Evolutionary conservation across 2,329 filamentous ascomycete genomes (phyloP).

Genomic region (Cadophora sp.): DNA sequence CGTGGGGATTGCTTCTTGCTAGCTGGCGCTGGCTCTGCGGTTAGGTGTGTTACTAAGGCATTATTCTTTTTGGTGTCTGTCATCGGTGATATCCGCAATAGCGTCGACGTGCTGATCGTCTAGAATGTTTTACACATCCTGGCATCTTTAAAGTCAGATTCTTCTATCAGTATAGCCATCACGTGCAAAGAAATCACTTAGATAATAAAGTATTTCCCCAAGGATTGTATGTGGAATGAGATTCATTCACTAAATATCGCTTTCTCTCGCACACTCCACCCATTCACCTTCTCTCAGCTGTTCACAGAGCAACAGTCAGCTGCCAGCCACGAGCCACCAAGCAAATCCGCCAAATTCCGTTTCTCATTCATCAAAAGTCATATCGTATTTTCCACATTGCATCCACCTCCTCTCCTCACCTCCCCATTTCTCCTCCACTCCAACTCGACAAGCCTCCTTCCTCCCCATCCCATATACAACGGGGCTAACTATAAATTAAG

Average conservation of each 20-base stretch:
- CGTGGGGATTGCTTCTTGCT: not conserved
- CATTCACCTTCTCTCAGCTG: not conserved
- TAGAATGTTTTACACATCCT: not conserved
- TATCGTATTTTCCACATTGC: not conserved
- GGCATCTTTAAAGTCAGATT: not conserved
- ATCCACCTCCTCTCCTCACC: not conserved
- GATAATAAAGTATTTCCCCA: not conserved
- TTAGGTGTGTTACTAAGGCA: not conserved
- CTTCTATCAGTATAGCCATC: not conserved
- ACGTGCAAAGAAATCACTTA: not conserved
- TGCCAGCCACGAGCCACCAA: not conserved
- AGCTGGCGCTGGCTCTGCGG: not conserved
- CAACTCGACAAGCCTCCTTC: not conserved
- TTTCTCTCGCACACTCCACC: not conserved
- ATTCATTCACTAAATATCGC: not conserved
- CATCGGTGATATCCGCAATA: not conserved
- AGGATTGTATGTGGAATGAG: not conserved
- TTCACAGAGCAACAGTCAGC: not conserved
- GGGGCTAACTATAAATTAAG: slow-evolving; percentile 1
- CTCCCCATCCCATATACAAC: not conserved
- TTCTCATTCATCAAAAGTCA: not conserved
- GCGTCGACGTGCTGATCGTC: not conserved
- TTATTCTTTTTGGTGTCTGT: not conserved
- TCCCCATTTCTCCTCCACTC: not conserved
- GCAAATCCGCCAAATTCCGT: not conserved